phyloP scores from a whole-genome alignment of 257 asterid genomes.

The Solanum piurae region DNA sequence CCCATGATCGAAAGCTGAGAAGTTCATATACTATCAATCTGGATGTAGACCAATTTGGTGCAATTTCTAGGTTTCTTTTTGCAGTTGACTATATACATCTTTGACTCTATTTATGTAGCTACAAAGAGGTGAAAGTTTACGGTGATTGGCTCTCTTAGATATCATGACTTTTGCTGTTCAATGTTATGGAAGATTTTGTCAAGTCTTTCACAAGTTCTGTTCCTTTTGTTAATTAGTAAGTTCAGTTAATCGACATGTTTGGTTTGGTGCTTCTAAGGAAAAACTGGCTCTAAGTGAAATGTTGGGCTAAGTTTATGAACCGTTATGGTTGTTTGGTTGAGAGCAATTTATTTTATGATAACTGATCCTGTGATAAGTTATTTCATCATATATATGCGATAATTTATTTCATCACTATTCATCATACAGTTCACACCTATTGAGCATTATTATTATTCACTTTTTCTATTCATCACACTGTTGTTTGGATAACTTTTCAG shows the following conservation, averaged over 20 bases:
- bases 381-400: background rate
- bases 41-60: background rate
- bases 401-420: background rate
- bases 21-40: background rate
- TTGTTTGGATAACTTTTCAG: too few species aligned
- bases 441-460: background rate
- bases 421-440: too few species aligned
- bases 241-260: background rate
- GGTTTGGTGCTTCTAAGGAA: background rate
- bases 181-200: background rate
- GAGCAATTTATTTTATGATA: too few species aligned
- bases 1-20: constrained; percentile 84
- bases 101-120: background rate
- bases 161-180: background rate
- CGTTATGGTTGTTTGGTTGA: too few species aligned
- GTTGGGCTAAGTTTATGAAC: background rate
- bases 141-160: background rate
- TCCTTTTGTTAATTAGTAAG: background rate
- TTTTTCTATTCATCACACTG: background rate
- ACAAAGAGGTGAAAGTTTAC: background rate
- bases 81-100: background rate
- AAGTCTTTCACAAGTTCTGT: background rate
- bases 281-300: background rate
- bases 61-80: background rate
- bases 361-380: background rate